Percentiles rank a stretch among this genome's conserved stretches.
phyloP scores from a whole-genome alignment of 1,284 basidiomycete species.

The Trichosporon faecale region DNA sequence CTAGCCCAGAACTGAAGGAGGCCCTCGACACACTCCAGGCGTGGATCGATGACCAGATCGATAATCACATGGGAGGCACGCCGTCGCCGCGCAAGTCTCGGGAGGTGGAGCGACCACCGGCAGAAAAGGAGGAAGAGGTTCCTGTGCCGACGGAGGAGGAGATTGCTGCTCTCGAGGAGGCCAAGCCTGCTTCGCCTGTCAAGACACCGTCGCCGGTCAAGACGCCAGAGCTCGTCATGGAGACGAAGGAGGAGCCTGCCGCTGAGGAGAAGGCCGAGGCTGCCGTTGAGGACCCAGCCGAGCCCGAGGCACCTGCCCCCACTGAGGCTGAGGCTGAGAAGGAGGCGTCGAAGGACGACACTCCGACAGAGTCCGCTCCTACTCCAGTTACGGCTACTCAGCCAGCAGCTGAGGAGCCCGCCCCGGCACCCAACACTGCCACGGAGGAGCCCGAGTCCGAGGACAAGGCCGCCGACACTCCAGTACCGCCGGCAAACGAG shows the following conservation, averaged over 20 bases:
- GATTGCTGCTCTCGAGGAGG: not conserved
- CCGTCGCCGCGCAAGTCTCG: not conserved
- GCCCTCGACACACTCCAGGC: slow-evolving; percentile 23
- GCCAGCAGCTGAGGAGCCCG: not conserved
- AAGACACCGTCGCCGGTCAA: not conserved
- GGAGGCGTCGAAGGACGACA: slow-evolving; percentile 2
- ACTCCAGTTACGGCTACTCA: not conserved
- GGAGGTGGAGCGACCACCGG: not conserved
- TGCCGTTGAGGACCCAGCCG: not conserved
- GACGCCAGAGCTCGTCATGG: slow-evolving; percentile 1
- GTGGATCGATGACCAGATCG: slow-evolving; percentile 31
- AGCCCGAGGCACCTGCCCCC: too few relatives aligned
- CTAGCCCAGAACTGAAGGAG: slow-evolving; percentile 17
- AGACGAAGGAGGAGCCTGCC: not conserved
- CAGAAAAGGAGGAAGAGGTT: not conserved
- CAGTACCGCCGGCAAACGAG: not conserved
- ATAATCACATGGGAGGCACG: not conserved
- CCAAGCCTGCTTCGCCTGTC: not conserved
- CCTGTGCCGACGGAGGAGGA: not conserved
- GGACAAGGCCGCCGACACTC: not conserved
- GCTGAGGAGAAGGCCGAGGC: not conserved
- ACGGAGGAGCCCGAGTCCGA: not conserved
- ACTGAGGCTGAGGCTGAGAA: not conserved
- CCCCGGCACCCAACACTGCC: not conserved
- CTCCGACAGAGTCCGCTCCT: not conserved